Conservation (phyloP, 805 yeast species). For the Ogataea methanolica region DNA sequence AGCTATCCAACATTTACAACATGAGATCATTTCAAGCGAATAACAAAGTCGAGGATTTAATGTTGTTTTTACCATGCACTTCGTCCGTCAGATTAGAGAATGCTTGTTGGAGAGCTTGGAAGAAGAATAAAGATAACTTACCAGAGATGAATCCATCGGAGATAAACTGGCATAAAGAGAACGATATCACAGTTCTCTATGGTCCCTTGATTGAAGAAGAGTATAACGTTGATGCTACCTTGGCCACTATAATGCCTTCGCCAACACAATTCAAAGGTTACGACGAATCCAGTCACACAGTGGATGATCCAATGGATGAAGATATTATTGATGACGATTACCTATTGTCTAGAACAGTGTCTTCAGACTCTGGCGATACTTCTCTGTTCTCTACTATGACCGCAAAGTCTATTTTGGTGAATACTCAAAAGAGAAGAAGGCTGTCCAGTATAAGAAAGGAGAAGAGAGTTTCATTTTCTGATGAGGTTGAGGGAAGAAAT, state of each 20-base stretch:
- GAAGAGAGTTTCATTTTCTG: conserved; percentile 38
- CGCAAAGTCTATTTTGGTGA: conserved; percentile 8
- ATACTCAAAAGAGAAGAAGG: background rate
- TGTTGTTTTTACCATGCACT: conserved; percentile 31
- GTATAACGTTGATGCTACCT: background rate
- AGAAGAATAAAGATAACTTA: conserved; percentile 63
- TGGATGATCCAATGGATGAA: conserved; percentile 5
- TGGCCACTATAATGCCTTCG: background rate
- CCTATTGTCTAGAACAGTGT: conserved; percentile 6
- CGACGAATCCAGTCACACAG: background rate
- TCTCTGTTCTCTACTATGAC: background rate
- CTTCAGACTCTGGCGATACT: conserved; percentile 6
- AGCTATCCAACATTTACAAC: conserved; percentile 25
- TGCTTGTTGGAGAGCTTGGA: conserved; percentile 96
- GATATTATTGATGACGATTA: conserved; percentile 6
- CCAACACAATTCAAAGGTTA: no score
- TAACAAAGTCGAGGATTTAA: conserved; percentile 29
- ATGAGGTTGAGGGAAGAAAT: conserved; percentile 40
- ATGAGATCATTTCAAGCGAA: conserved; percentile 16
- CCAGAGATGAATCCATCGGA: conserved; percentile 39
- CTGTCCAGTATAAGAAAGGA: conserved; percentile 1
- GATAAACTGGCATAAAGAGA: conserved; percentile 51
- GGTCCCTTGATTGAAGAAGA: conserved; percentile 39
- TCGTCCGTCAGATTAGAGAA: conserved; percentile 55
- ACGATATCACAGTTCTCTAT: conserved; percentile 51